Percentiles rank a stretch among this genome's conserved stretches.
Conservation (phyloP, 2,329 filamentous ascomycete species). For the Clonostachys rhizophaga region DNA sequence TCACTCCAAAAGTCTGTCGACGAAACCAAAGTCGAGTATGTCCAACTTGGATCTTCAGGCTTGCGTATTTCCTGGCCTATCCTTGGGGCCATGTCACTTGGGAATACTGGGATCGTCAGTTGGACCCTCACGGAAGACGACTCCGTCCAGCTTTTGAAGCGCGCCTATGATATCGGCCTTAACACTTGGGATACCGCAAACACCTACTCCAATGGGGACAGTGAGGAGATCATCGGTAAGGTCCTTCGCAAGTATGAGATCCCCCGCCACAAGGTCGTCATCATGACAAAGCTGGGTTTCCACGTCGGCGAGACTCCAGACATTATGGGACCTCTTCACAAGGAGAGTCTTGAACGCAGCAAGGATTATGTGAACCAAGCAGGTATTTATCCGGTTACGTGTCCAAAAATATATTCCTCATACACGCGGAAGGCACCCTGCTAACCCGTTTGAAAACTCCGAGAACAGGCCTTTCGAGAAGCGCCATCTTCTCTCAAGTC, state of each 20-base stretch:
- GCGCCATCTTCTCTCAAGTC: conserved; percentile 61
- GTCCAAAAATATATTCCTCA: neutral
- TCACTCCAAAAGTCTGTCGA: neutral
- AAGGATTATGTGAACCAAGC: conserved; percentile 20
- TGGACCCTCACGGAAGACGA: neutral
- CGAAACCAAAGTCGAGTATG: neutral
- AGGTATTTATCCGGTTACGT: neutral
- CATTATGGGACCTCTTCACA: neutral
- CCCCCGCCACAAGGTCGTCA: conserved; percentile 48
- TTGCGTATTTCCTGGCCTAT: neutral
- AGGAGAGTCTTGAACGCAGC: neutral
- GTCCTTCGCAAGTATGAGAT: conserved; percentile 54
- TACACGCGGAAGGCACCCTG: neutral
- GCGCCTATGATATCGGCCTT: neutral
- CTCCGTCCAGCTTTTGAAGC: neutral
- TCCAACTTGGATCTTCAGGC: neutral
- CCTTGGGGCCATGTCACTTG: neutral
- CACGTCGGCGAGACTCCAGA: conserved; percentile 34
- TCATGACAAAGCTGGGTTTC: conserved; percentile 52
- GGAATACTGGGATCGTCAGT: conserved; percentile 11
- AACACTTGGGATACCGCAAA: conserved; percentile 36
- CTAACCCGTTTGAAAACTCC: neutral
- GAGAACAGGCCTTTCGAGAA: conserved; percentile 40
- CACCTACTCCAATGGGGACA: conserved; percentile 49
- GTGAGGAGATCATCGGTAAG: conserved; percentile 49